A percentile compares a stretch with the other conserved stretches of the same genome.
These are phyloP conservation scores for Beauveria rudraprayagi DNA, from an alignment of 2,329 filamentous ascomycete species.

Conservation along the genomic window DNA sequence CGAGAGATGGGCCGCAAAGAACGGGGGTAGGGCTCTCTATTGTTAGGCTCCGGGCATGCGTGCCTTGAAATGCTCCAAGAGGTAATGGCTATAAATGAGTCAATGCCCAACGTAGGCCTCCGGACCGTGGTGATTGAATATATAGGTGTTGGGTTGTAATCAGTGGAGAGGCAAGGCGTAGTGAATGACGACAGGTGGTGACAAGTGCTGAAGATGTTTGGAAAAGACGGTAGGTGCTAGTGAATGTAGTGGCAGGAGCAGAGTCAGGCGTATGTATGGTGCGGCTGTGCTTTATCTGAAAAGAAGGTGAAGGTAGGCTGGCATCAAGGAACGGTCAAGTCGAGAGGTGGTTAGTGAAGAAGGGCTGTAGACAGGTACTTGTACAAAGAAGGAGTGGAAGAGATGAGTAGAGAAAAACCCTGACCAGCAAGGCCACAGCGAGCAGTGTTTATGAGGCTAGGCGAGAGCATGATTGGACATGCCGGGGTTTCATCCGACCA, in stretches of 20 bases:
- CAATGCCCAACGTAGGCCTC: conserved; percentile 7
- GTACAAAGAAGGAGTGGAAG: conserved; percentile 5
- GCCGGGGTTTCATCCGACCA: conserved; percentile 24
- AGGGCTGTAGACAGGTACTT: conserved; percentile 11
- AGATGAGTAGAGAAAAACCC: conserved; percentile 3
- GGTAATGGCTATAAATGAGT: background rate
- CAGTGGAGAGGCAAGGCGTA: background rate
- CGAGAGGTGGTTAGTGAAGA: conserved; percentile 1
- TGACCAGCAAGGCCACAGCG: conserved; percentile 14
- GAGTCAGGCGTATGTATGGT: background rate
- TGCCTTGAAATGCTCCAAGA: background rate
- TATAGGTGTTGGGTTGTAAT: conserved; percentile 6
- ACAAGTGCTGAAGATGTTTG: background rate
- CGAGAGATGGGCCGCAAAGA: background rate
- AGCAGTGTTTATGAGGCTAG: conserved; percentile 22
- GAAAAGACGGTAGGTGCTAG: background rate
- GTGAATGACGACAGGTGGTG: background rate
- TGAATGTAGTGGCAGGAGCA: background rate
- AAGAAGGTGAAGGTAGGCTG: background rate
- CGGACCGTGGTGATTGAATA: background rate
- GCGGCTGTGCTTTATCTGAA: background rate
- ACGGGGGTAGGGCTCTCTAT: background rate
- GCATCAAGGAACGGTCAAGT: conserved; percentile 7
- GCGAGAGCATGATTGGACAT: conserved; percentile 27
- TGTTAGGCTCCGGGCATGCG: background rate